phyloP scores from a whole-genome alignment of 352 stramenopile genomes.

The Pythium phragmiticola region DNA sequence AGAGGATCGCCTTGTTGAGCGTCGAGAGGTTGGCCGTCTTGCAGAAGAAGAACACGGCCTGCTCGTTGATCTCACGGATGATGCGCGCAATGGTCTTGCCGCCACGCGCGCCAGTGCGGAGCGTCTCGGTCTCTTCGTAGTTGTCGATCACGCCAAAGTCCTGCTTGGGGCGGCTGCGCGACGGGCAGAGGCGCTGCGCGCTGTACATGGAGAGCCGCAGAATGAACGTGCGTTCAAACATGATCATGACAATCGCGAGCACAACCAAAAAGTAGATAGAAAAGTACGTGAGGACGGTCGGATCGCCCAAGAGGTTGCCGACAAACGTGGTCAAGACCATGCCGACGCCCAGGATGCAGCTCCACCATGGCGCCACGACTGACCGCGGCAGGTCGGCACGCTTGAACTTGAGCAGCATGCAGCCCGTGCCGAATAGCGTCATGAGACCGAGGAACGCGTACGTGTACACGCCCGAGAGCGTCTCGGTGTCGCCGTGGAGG shows the following conservation, averaged over 20 bases:
- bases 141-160: slow-evolving; percentile 31
- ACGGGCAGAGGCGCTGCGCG: slow-evolving; percentile 75
- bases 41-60: slow-evolving; percentile 93
- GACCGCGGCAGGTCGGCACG: slow-evolving; percentile 85
- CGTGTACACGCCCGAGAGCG: slow-evolving; percentile 93
- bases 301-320: slow-evolving; percentile 83
- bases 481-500: slow-evolving; percentile 90
- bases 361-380: slow-evolving; percentile 88
- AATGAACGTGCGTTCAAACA: slow-evolving; percentile 89
- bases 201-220: slow-evolving; percentile 80
- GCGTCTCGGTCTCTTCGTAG: slow-evolving; percentile 46
- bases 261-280: slow-evolving; percentile 87
- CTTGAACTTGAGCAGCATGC: slow-evolving; percentile 96
- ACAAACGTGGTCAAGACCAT: slow-evolving; percentile 87
- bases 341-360: slow-evolving; percentile 72
- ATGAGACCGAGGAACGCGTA: slow-evolving; percentile 95
- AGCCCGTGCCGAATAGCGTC: slow-evolving; percentile 92
- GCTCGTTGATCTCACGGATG: slow-evolving; percentile 87
- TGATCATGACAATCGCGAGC: slow-evolving; percentile 79
- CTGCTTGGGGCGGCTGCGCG: slow-evolving; percentile 34
- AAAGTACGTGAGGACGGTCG: slow-evolving; percentile 88
- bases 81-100: slow-evolving; percentile 84
- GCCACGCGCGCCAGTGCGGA: slow-evolving; percentile 75
- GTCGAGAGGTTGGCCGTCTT: slow-evolving; percentile 92
- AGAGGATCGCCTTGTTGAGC: slow-evolving; percentile 96